phyloP scores from a whole-genome alignment of 2,329 filamentous ascomycete genomes.

The Elsinoe australis region DNA sequence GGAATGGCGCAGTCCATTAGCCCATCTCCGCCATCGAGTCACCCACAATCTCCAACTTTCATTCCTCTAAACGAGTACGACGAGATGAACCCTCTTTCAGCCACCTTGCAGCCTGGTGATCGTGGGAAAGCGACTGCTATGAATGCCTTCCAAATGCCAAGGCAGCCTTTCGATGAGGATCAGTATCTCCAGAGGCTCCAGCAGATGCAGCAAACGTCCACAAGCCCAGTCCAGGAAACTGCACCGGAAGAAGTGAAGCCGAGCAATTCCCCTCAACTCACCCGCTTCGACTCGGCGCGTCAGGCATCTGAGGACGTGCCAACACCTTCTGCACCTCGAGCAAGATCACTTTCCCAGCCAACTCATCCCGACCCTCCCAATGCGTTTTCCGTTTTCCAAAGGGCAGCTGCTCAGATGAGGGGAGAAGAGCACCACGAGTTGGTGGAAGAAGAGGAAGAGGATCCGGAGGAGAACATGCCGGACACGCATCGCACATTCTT shows the following conservation, averaged over 20 bases:
- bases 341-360: constrained; percentile 27
- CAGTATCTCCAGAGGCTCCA: constrained; percentile 76
- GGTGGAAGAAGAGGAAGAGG: neutral
- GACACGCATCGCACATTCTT: constrained; percentile 35
- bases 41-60: constrained; percentile 49
- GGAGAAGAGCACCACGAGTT: constrained; percentile 17
- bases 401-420: constrained; percentile 37
- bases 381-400: constrained; percentile 41
- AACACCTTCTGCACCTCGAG: constrained; percentile 18
- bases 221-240: constrained; percentile 2
- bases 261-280: constrained; percentile 13
- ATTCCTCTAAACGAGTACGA: constrained; percentile 65
- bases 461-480: constrained; percentile 19
- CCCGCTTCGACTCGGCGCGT: constrained; percentile 19
- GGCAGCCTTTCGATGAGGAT: constrained; percentile 71
- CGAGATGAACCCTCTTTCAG: constrained; percentile 53
- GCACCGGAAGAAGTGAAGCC: constrained; percentile 4
- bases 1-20: constrained; percentile 31
- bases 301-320: constrained; percentile 12
- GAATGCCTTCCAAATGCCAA: constrained; percentile 64
- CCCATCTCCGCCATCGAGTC: constrained; percentile 36
- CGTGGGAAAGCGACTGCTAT: constrained; percentile 72
- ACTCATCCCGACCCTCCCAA: constrained; percentile 25
- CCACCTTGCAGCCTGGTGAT: constrained; percentile 65
- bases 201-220: constrained; percentile 58